Base-by-base conservation (phyloP, 768 basidiomycete genomes). In the Termitomyces sp. region DNA sequence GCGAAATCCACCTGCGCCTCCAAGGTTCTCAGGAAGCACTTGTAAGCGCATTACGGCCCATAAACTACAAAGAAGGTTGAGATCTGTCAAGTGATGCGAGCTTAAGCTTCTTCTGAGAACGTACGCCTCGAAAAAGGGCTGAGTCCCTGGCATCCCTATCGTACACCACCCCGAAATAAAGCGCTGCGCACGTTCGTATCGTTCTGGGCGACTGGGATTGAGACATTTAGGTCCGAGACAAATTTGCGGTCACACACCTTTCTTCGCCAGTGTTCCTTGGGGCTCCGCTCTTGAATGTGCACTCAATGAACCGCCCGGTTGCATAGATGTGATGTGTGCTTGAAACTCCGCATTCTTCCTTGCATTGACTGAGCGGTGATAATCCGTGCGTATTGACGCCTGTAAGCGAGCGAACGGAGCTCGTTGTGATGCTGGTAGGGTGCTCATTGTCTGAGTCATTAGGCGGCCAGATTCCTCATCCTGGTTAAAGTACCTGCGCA, bases 381-480 rank as follows among this genome's bases (percentile, higher is more conserved):
- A 95, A 45, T 87, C 86, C 40, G 92, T 86, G 43, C 94, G 86
- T 27, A 95, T 87, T 20, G 89, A 89, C 1, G 93, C 88, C 69
- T 96, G 94, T 20, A 95, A 72, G 57, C 91, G 86, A 22, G 91
- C 88, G 70, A 89, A 96, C 1, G 91, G 88, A 9, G 93, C 91
- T 57, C 91, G 87, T 64, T 95, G 93, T 0, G 90, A 86, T 2
- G 92, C 83, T 7, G 89, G 88, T 4, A 94, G 80, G 34, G 86
- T 87, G 45, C 91, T 81, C 46, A 96, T 77, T 4, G 86, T 92
- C 62, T 91, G 87, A 14, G 90, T 89, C 86, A 96, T 93, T 60
- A 81, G 75, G 48, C 84, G 84, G 27, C 91, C 88, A 20, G 92
- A 81, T 63, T 84, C 79, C 65, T 90, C 86, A 67, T 93, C 88